Evolutionary conservation across 148 eudicot species (phyloP), one percentile per base, ranked within the genome.

Genomic region (Rhododendron williamsianum): DNA sequence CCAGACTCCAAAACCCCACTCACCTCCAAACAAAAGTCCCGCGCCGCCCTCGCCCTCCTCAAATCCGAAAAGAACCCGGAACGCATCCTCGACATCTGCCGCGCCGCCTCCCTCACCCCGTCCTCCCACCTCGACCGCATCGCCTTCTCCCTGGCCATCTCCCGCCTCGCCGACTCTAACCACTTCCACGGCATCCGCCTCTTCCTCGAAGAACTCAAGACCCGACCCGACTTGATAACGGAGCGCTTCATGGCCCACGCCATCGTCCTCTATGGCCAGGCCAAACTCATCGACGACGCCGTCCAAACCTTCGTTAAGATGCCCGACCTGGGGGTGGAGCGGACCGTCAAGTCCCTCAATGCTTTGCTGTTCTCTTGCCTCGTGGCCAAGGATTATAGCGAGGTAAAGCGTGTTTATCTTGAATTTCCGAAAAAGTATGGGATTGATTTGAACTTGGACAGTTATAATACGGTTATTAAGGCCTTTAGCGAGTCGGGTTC

Each of bases 191-290:
- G 91, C 48, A 94, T 95, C 19, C 89, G 96, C 5, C 25, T 3
- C 6, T 91, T 92, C 72, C 81, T 97, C 16, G 89, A 92, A 30
- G 97, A 96, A 51, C 89, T 93, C 58, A 90, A 90, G 71, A 41
- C 84, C 51, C 92, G 95, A 0, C 93, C 94, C 25, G 95, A 95
- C 85, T 87, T 92, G 49, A 80, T 76, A 27, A 90, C 83, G 46
- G 98, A 97, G 86, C 90, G 91, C 9, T 90, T 89, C 67, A 8
- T 92, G 11, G 84, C 98, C 3, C 95, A 95, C 23, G 65, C 94
- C 58, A 93, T 97, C 77, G 83, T 95, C 38, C 91, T 94, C 5
- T 97, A 92, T 35, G 99, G 98, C 15, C 95, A 92, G 82, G 96
- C 96, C 69, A 94, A 90, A 54, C 85, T 97, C 89, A 36, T 91